Evolutionary conservation across 1,284 basidiomycete species (phyloP).

Genomic region (Termitomyces sp.): DNA sequence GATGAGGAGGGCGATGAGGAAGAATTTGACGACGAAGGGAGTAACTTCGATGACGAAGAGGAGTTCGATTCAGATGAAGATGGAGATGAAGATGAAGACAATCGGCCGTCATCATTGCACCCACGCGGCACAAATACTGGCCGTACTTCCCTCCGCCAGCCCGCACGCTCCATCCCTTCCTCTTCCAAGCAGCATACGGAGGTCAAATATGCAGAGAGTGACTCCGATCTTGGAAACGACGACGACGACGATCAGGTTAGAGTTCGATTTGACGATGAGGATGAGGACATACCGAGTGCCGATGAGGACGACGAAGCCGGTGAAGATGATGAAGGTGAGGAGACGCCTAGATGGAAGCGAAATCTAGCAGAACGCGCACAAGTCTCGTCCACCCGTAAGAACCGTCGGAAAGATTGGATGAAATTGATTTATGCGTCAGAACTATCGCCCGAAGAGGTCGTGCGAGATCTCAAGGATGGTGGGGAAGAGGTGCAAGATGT

Average conservation of each 20-base stretch:
- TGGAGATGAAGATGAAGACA: slow-evolving; percentile 21
- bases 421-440: slow-evolving; percentile 79
- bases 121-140: slow-evolving; percentile 36
- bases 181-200: slow-evolving; percentile 36
- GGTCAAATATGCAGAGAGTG: slow-evolving; percentile 75
- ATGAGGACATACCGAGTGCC: slow-evolving; percentile 54
- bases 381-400: slow-evolving; percentile 37
- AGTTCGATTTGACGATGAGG: slow-evolving; percentile 40
- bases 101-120: slow-evolving; percentile 20
- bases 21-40: slow-evolving; percentile 21
- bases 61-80: slow-evolving; percentile 18
- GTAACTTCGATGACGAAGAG: slow-evolving; percentile 26
- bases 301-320: slow-evolving; percentile 36
- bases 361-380: slow-evolving; percentile 63
- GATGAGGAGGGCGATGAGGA: slow-evolving; percentile 34
- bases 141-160: slow-evolving; percentile 43
- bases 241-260: slow-evolving; percentile 35
- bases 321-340: slow-evolving; percentile 40
- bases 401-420: slow-evolving; percentile 69
- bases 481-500: slow-evolving; percentile 21
- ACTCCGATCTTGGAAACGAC: slow-evolving; percentile 66
- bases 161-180: slow-evolving; percentile 39
- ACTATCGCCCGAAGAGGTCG: slow-evolving; percentile 70
- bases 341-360: slow-evolving; percentile 74
- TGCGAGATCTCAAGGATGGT: slow-evolving; percentile 35